Evolutionary conservation across 2,329 filamentous ascomycete species (phyloP), one percentile per base, ranked within the genome.

Genomic region (Pseudocercospora musae): DNA sequence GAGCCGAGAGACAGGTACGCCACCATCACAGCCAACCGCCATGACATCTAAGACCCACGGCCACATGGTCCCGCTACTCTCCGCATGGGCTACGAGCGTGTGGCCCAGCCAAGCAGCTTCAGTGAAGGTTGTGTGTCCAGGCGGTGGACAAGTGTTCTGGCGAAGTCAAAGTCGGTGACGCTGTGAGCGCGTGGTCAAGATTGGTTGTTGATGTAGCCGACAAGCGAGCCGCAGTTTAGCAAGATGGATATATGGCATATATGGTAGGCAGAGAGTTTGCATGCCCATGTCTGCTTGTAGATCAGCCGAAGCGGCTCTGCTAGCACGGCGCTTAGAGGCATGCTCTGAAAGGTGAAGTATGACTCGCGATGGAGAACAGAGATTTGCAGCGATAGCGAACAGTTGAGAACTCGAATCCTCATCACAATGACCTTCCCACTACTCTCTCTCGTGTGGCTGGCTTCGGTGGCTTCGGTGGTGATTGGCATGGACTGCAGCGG

Each of bases 301-400:
- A 48, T 48, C 49, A 27, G 49, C 27, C 49, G 49, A 53, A 27
- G 49, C 49, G 49, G 49, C 27, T 27, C 49, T 48, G 44, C 49
- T 31, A 31, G 49, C 49, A 53, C 49, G 49, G 49, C 49, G 49
- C 49, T 53, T 53, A 53, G 49, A 53, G 49, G 27, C 49, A 31
- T 53, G 3, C 49, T 53, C 23, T 53, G 49, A 31, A 25, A 27
- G 49, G 23, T 25, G 49, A 18, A 53, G 4, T 18, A 53, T 18
- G 25, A 31, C 49, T 53, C 25, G 49, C 23, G 49, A 25, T 31
- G 49, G 49, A 31, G 49, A 53, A 53, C 23, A 29, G 49, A 53
- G 11, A 53, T 53, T n/a, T 29, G 9, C 11, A 54, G 27, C 27
- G 31, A 54, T 37, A 21, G 23, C 29, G n/a, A 54, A 25, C 11